Evolutionary conservation across 2,329 filamentous ascomycete genomes (phyloP), one percentile per base, ranked within the genome.

Genomic region (Malbranchea zuffiana): DNA sequence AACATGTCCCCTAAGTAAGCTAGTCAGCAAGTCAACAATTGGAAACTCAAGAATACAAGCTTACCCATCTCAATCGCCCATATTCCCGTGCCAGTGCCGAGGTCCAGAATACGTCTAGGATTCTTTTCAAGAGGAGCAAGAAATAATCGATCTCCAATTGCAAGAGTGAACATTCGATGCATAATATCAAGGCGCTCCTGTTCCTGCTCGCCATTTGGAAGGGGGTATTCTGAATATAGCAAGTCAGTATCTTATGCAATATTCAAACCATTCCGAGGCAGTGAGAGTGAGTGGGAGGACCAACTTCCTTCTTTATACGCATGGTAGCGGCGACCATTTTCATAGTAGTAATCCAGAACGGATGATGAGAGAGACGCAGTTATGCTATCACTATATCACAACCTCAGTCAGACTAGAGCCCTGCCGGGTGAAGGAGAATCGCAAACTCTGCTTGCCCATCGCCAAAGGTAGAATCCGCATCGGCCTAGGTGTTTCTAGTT

Each of bases 31-130:
- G 11, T 6, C 20, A n/a, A 28, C 6, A 20, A 17, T 5, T 13
- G 19, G 16, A 10, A 10, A 21, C 5, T 21, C 27, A 3, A 11
- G 21, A 16, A 2, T 8, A 5, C 28, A 23, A n/a, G 5, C 51
- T 50, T 45, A 50, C 49, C 54, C 36, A 55, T 47, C 10, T 51
- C 45, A 10, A 53, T 53, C n/a, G 54, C 44, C 54, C 54, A 57
- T 26, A 52, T 47, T 10, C 54, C 54, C 2, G 65, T 69, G 6
- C 67, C 68, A 1, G 67, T 71, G 3, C 68, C 69, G 12, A 71
- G 51, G 47, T 72, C 69, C 5, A 72, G 54, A 15, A 65, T 62
- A 17, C 59, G 54, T 23, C 55, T 55, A 2, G 61, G 59, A 12
- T 18, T 29, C 4, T 41, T 7, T 2, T 55, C 47, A 8, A 69